Percentiles rank a stretch among this genome's conserved stretches.
Evolutionary conservation across 257 asterid species (phyloP).

Genomic region (Asclepias syriaca): DNA sequence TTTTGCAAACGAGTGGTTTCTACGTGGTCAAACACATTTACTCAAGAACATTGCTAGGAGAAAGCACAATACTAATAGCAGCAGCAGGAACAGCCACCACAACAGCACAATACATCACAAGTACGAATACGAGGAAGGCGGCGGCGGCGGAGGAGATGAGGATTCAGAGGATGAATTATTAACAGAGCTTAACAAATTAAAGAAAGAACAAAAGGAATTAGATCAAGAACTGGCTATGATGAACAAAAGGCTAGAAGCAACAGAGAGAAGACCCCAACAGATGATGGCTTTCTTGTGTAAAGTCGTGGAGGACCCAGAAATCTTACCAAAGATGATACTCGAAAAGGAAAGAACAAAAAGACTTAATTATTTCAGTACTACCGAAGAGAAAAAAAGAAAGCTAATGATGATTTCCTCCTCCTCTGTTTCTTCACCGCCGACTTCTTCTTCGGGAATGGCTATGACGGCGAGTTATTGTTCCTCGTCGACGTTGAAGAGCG

Average conservation of each 20-base stretch:
- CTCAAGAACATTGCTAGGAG: conserved; percentile 59
- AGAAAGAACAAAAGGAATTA: conserved; percentile 56
- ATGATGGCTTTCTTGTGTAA: conserved; percentile 80
- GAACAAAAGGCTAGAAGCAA: conserved; percentile 75
- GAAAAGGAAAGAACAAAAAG: conserved; percentile 37
- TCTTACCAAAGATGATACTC: conserved; percentile 52
- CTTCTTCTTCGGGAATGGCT: conserved; percentile 36
- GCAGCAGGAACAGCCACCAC: conserved; percentile 3
- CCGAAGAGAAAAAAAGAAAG: conserved; percentile 45
- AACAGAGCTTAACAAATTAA: conserved; percentile 40
- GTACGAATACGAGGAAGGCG: conserved; percentile 28
- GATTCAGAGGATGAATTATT: conserved; percentile 27
- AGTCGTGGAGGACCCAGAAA: conserved; percentile 65
- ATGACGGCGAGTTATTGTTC: conserved; percentile 19
- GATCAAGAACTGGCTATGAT: conserved; percentile 55
- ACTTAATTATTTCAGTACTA: conserved; percentile 1
- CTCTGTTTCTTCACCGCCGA: conserved; percentile 28
- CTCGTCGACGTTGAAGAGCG: conserved; percentile 51
- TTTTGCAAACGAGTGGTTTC: conserved; percentile 86
- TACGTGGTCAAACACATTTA: conserved; percentile 66
- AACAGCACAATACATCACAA: background rate
- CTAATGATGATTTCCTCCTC: conserved; percentile 27
- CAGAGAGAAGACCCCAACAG: conserved; percentile 83
- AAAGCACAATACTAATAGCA: conserved; percentile 22
- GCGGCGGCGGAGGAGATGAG: conserved; percentile 11